Evolutionary conservation across 2,329 filamentous ascomycete genomes (phyloP).

Genomic region (Exophiala bonariae): DNA sequence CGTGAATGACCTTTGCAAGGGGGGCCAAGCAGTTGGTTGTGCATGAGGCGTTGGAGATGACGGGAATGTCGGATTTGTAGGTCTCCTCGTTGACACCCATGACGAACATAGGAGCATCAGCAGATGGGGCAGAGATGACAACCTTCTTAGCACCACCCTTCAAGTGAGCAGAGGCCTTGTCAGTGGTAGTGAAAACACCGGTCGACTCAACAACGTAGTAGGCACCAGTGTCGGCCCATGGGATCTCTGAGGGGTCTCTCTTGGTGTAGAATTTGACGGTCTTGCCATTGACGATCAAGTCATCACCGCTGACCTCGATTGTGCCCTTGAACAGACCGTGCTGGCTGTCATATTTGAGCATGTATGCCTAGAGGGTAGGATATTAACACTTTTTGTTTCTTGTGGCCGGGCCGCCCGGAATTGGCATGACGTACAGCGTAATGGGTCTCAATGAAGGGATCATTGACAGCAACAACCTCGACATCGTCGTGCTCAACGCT

Average conservation of each 20-base stretch:
- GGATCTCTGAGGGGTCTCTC: slow-evolving; percentile 85
- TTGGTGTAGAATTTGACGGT: slow-evolving; percentile 91
- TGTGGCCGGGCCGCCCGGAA: neutral
- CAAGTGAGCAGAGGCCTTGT: slow-evolving; percentile 93
- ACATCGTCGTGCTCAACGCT: slow-evolving; percentile 84
- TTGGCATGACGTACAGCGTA: slow-evolving; percentile 77
- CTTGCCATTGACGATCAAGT: slow-evolving; percentile 90
- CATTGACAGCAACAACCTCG: slow-evolving; percentile 95
- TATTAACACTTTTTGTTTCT: neutral
- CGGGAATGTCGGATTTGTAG: slow-evolving; percentile 86
- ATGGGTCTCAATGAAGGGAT: slow-evolving; percentile 97
- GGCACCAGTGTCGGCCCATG: slow-evolving; percentile 83
- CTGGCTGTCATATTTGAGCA: slow-evolving; percentile 99
- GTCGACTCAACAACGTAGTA: slow-evolving; percentile 97
- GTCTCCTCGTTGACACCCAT: slow-evolving; percentile 97
- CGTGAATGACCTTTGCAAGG: slow-evolving; percentile 98
- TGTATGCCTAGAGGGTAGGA: slow-evolving; percentile 72
- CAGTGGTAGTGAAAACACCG: slow-evolving; percentile 97
- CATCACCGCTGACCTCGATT: slow-evolving; percentile 70
- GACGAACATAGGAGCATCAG: slow-evolving; percentile 98
- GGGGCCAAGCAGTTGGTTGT: slow-evolving; percentile 99
- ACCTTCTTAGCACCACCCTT: slow-evolving; percentile 98
- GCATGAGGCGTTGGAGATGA: slow-evolving; percentile 99
- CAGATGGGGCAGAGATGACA: slow-evolving; percentile 61
- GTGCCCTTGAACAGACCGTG: slow-evolving; percentile 97